Percentiles rank a stretch among this genome's conserved stretches.
phyloP scores from a whole-genome alignment of 2,329 filamentous ascomycete genomes.

The Coccinonectria pachysandricola region DNA sequence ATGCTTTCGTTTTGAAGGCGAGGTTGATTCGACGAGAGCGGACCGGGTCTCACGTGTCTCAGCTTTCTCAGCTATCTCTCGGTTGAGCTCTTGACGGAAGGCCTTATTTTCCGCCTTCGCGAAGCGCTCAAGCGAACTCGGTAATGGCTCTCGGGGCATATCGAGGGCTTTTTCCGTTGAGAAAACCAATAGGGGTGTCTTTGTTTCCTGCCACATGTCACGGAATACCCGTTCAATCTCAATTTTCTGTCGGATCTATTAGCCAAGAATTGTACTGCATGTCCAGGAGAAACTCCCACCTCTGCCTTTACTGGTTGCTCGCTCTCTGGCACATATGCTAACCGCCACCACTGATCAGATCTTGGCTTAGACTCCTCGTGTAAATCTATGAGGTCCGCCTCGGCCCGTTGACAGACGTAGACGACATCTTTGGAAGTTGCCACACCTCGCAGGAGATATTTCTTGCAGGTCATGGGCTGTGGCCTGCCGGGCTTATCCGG shows the following conservation, averaged over 20 bases:
- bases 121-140: slow-evolving; percentile 34
- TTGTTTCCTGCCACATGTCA: slow-evolving; percentile 37
- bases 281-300: too few relatives aligned
- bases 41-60: slow-evolving; percentile 12
- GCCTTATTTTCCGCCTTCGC: slow-evolving; percentile 40
- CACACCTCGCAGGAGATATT: slow-evolving; percentile 42
- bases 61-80: slow-evolving; percentile 22
- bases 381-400: slow-evolving; percentile 33
- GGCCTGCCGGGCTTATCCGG: slow-evolving; percentile 27
- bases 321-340: slow-evolving; percentile 31
- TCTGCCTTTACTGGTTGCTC: slow-evolving; percentile 36
- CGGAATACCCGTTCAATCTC: slow-evolving; percentile 33
- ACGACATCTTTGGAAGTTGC: slow-evolving; percentile 35
- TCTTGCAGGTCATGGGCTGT: slow-evolving; percentile 31
- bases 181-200: slow-evolving; percentile 40
- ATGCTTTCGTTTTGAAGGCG: slow-evolving; percentile 36
- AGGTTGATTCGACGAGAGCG: slow-evolving; percentile 29
- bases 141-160: slow-evolving; percentile 23
- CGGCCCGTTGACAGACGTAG: slow-evolving; percentile 38
- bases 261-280: too few relatives aligned
- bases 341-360: slow-evolving; percentile 46
- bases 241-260: slow-evolving; percentile 31
- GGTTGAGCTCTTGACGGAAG: slow-evolving; percentile 39
- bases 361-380: slow-evolving; percentile 19
- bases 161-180: slow-evolving; percentile 32